Conservation (phyloP, 495 filamentous ascomycete species). For the Xeromyces bisporus region DNA sequence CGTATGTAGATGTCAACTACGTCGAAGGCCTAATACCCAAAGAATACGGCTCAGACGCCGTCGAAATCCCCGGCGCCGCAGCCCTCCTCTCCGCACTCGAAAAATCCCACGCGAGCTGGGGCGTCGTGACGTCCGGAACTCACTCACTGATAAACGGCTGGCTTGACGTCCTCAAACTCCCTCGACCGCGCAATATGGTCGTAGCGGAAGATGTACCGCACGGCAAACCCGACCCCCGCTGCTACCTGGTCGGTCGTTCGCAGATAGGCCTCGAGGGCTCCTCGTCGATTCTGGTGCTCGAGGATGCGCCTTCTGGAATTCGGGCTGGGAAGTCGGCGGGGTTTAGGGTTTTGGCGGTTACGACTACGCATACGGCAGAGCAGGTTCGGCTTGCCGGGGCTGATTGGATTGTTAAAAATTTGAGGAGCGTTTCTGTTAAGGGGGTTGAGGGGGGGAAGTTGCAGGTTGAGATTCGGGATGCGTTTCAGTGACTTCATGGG, state of each 20-base stretch:
- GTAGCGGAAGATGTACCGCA: conserved; percentile 70
- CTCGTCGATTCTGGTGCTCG: conserved; percentile 55
- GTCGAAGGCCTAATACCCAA: conserved; percentile 66
- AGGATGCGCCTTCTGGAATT: conserved; percentile 91
- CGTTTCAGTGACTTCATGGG: conserved; percentile 17
- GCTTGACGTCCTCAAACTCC: conserved; percentile 62
- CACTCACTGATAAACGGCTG: conserved; percentile 68
- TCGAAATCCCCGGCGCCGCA: conserved; percentile 62
- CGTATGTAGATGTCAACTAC: conserved; percentile 65
- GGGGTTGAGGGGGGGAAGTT: conserved; percentile 33
- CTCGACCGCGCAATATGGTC: conserved; percentile 56
- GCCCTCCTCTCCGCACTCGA: conserved; percentile 41
- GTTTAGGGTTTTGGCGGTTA: conserved; percentile 73
- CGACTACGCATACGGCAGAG: conserved; percentile 64
- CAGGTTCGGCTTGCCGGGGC: conserved; percentile 56
- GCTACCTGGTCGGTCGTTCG: conserved; percentile 58
- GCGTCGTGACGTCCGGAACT: conserved; percentile 84
- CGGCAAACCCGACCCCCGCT: conserved; percentile 75
- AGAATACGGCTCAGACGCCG: conserved; percentile 56
- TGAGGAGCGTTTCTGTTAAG: conserved; percentile 51
- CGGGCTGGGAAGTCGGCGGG: conserved; percentile 74
- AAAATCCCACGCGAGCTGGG: conserved; percentile 49
- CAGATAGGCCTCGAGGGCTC: conserved; percentile 40
- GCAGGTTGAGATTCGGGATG: conserved; percentile 35
- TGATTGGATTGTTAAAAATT: conserved; percentile 75